Evolutionary conservation across 345 rosid genomes (phyloP), one percentile per base, ranked within the genome.

Genomic region (Lumnitzera racemosa): DNA sequence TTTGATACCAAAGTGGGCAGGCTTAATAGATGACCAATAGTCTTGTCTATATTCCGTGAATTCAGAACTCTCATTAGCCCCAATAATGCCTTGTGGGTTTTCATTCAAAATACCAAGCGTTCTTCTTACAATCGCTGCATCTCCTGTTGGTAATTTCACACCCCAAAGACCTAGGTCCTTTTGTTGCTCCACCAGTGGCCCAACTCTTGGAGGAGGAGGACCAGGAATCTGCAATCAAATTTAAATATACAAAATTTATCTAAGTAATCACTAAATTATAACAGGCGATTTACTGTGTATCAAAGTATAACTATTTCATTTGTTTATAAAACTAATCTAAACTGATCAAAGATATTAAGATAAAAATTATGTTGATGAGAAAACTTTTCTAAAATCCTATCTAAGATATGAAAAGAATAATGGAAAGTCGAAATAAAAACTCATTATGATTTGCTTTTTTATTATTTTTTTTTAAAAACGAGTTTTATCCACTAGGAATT

Each of bases 1-100:
- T 74, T 83, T 88, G 50, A 88, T 82, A 13, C 83, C 88, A 36
- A 88, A 88, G 74, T 85, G 75, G 69, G 83, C 86, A 4, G 90
- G 90, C 62, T 80, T 85, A 70, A 85, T 67, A 1, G 61, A 49
- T 48, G 86, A 81, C 88, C 96, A 88, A 74, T 72, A 85, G 23
- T 78, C 74, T 59, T 81, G 77, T 69, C 96, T 74, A 62, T 68
- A 77, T 53, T 74, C 68, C 16, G 64, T 57, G 59, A 74, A 77
- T 55, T 77, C 85, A 54, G 80, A 62, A 65, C 72, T 80, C 78
- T 88, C 92, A 47, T 78, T 75, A 27, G 72, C 15, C 47, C 90
- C 90, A 16, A 80, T 82, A 49, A 85, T 89, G 23, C 90, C 91
- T 20, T 46, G 61, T n/a, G 85, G 90, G 47, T 81, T 80, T 66